Percentiles rank a stretch among this genome's conserved stretches.
phyloP scores from a whole-genome alignment of 352 stramenopile genomes.

The Phytopythium helicoides region DNA sequence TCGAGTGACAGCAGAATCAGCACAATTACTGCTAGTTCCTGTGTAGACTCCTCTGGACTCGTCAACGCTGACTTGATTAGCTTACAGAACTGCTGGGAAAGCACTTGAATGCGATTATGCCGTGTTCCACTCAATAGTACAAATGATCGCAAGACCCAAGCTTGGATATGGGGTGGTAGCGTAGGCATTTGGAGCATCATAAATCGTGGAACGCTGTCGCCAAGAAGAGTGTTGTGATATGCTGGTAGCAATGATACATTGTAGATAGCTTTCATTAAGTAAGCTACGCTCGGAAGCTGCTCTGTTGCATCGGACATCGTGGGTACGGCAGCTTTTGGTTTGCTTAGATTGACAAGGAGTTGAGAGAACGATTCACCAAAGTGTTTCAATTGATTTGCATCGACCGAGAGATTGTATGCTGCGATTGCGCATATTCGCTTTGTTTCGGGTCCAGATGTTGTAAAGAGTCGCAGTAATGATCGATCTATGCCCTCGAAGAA shows the following conservation, averaged over 20 bases:
- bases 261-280: conserved; percentile 72
- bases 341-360: conserved; percentile 32
- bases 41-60: conserved; percentile 33
- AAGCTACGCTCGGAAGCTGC: conserved; percentile 9
- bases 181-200: conserved; percentile 41
- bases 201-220: conserved; percentile 66
- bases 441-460: conserved; percentile 45
- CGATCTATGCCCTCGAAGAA: conserved; percentile 74
- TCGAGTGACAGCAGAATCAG: conserved; percentile 59
- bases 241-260: conserved; percentile 53
- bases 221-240: conserved; percentile 58
- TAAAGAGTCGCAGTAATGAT: conserved; percentile 44
- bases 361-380: conserved; percentile 64
- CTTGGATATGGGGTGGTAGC: conserved; percentile 35
- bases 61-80: conserved; percentile 44
- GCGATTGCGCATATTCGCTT: conserved; percentile 67
- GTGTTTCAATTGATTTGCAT: conserved; percentile 56
- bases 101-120: conserved; percentile 39
- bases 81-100: conserved; percentile 50
- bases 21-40: conserved; percentile 53
- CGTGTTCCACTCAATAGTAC: conserved; percentile 52
- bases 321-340: conserved; percentile 7
- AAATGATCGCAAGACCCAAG: conserved; percentile 44
- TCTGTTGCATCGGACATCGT: conserved; percentile 6
- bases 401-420: conserved; percentile 68